Evolutionary conservation across 2,329 filamentous ascomycete genomes (phyloP), one percentile per base, ranked within the genome.

Genomic region (Cordyceps cicadae): DNA sequence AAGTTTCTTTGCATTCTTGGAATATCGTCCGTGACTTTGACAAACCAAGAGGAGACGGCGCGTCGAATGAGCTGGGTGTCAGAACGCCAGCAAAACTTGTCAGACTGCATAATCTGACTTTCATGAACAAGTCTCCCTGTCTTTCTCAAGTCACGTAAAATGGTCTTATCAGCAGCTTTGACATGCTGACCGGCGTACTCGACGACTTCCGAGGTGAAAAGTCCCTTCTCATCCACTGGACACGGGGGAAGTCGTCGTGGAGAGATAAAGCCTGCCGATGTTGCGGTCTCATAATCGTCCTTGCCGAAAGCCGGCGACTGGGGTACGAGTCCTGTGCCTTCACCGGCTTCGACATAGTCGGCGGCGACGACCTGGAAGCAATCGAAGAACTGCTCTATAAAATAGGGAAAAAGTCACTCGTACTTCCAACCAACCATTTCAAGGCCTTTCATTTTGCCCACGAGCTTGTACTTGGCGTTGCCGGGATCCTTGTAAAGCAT

Each of bases 401-500:
- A 87, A 73, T 90, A 90, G 66, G 84, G 78, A 70, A 90, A 91
- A 3, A 88, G 76, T 9, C 88, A 87, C 71, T 87, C 77, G 68
- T 90, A 91, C 69, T 81, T 85, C 85, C 86, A 89, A 24, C 85
- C 87, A 48, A 87, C 76, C 81, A 91, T 85, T 54, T 86, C 80
- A 54, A 80, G 83, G 29, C 88, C 88, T 73, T 84, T 87, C 65
- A 89, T 74, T 66, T 84, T 87, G 63, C 85, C 79, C 12, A 90
- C 69, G 59, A 88, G 78, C 75, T 87, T 87, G 74, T 83, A 90
- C 69, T 89, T 89, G 21, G 86, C 87, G 74, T 90, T 90, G 75
- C 90, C 90, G 0, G 84, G 84, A 65, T 90, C 86, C 70, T 90
- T 91, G 75, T 89, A 90, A 1, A 91, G 75, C n/a, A 83, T 87